These are phyloP conservation scores for Nannochloris sp. DNA, from an alignment of 139 green algal genomes.

Conservation along the genomic window DNA sequence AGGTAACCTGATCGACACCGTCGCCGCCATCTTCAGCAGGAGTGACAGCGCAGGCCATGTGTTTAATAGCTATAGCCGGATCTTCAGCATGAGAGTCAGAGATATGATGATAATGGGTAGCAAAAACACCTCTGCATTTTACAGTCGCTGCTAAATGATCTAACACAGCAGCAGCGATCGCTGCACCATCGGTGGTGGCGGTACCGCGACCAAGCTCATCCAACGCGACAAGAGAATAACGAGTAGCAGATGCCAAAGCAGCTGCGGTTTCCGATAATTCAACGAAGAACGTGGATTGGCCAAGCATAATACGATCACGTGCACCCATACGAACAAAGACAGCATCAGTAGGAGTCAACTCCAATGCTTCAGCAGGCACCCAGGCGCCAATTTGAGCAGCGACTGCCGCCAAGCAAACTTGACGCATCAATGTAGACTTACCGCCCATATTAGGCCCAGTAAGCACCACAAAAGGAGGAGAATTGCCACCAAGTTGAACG, in stretches of 20 bases:
- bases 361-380: slow-evolving; percentile 75
- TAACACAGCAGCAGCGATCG: slow-evolving; percentile 89
- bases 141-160: slow-evolving; percentile 52
- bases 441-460: slow-evolving; percentile 98
- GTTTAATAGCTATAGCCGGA: slow-evolving; percentile 54
- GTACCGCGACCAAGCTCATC: slow-evolving; percentile 97
- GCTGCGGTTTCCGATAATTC: slow-evolving; percentile 90
- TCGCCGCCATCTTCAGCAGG: slow-evolving; percentile 3
- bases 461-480: slow-evolving; percentile 61
- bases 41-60: slow-evolving; percentile 81
- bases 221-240: slow-evolving; percentile 75
- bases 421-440: slow-evolving; percentile 90
- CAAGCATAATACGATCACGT: slow-evolving; percentile 83
- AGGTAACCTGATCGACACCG: slow-evolving; percentile 70
- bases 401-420: slow-evolving; percentile 82
- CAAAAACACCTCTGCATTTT: slow-evolving; percentile 83
- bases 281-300: slow-evolving; percentile 94
- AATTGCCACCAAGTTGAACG: slow-evolving; percentile 60
- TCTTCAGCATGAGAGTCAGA: slow-evolving; percentile 53
- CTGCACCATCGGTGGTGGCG: slow-evolving; percentile 88
- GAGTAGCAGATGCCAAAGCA: slow-evolving; percentile 60
- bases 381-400: slow-evolving; percentile 83
- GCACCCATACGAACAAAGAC: slow-evolving; percentile 96
- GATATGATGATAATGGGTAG: slow-evolving; percentile 93
- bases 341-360: slow-evolving; percentile 73